Evolutionary conservation across 495 filamentous ascomycete species (phyloP).

Genomic region (Penicillium paxilli): DNA sequence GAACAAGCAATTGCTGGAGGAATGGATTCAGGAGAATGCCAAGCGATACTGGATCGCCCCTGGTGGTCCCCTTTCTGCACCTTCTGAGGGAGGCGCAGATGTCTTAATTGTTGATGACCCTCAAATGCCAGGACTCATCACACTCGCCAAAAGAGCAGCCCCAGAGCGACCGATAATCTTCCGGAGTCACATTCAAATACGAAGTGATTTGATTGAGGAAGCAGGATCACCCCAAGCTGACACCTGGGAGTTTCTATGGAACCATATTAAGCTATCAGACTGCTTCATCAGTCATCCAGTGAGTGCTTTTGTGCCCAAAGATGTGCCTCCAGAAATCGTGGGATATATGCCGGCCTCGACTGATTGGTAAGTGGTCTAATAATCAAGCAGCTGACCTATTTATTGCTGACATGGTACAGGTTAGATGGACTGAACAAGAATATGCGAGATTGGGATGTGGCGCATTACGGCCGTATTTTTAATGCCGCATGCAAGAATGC

Average conservation of each 20-base stretch:
- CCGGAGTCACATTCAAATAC: slow-evolving; percentile 82
- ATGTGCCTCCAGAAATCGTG: slow-evolving; percentile 65
- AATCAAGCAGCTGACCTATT: neutral
- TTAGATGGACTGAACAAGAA: slow-evolving; percentile 85
- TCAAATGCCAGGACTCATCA: slow-evolving; percentile 83
- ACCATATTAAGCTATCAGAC: slow-evolving; percentile 67
- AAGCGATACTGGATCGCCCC: slow-evolving; percentile 71
- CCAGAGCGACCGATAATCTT: slow-evolving; percentile 77
- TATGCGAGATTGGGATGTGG: slow-evolving; percentile 70
- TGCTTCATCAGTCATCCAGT: slow-evolving; percentile 87
- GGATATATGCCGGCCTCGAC: slow-evolving; percentile 82
- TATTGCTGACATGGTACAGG: slow-evolving; percentile 41
- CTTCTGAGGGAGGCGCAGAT: slow-evolving; percentile 73
- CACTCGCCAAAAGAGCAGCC: slow-evolving; percentile 68
- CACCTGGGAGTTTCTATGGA: slow-evolving; percentile 78
- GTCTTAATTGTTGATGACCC: slow-evolving; percentile 82
- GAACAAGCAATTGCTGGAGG: slow-evolving; percentile 58
- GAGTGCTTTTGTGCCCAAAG: slow-evolving; percentile 69
- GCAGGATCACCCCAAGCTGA: slow-evolving; percentile 68
- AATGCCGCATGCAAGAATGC: slow-evolving; percentile 59
- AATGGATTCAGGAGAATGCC: slow-evolving; percentile 80
- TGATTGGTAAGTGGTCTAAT: slow-evolving; percentile 57
- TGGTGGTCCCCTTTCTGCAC: slow-evolving; percentile 67
- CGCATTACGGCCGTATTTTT: slow-evolving; percentile 76
- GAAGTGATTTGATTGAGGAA: slow-evolving; percentile 67